Evolutionary conservation across 2,329 filamentous ascomycete species (phyloP).

Genomic region (Diplodia corticola): DNA sequence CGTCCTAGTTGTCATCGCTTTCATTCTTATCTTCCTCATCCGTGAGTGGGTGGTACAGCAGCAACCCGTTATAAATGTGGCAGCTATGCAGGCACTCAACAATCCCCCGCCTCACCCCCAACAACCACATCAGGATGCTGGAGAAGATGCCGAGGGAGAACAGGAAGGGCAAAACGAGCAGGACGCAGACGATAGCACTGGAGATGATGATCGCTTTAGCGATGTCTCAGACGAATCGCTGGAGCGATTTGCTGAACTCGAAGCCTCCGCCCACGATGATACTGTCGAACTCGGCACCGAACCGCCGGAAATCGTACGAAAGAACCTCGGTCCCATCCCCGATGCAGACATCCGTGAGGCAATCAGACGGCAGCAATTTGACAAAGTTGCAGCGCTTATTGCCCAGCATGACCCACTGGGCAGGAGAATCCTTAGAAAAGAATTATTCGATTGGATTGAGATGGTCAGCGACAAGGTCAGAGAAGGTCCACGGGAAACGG

Average conservation of each 20-base stretch:
- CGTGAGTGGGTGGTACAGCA: constrained; percentile 98
- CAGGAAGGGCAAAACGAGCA: constrained; percentile 25
- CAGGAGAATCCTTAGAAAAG: constrained; percentile 3
- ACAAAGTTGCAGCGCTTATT: constrained; percentile 3
- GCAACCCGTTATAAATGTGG: constrained; percentile 87
- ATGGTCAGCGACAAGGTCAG: neutral
- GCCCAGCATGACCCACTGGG: constrained; percentile 1
- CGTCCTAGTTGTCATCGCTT: constrained; percentile 83
- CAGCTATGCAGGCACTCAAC: constrained; percentile 37
- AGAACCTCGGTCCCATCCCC: constrained; percentile 2
- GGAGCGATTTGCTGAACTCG: neutral
- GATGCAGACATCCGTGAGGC: constrained; percentile 8
- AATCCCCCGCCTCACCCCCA: constrained; percentile 26
- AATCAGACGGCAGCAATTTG: neutral
- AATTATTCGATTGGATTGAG: constrained; percentile 14
- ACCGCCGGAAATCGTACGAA: neutral
- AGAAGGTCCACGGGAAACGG: neutral
- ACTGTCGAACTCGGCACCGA: neutral
- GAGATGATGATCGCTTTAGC: constrained; percentile 7
- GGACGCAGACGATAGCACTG: constrained; percentile 20
- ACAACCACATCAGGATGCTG: constrained; percentile 25
- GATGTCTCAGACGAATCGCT: constrained; percentile 4
- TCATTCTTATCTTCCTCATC: constrained; percentile 95
- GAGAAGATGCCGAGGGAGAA: constrained; percentile 27
- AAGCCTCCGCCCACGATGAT: neutral